phyloP scores from a whole-genome alignment of 1,284 basidiomycete genomes.

The Amylostereum areolatum region DNA sequence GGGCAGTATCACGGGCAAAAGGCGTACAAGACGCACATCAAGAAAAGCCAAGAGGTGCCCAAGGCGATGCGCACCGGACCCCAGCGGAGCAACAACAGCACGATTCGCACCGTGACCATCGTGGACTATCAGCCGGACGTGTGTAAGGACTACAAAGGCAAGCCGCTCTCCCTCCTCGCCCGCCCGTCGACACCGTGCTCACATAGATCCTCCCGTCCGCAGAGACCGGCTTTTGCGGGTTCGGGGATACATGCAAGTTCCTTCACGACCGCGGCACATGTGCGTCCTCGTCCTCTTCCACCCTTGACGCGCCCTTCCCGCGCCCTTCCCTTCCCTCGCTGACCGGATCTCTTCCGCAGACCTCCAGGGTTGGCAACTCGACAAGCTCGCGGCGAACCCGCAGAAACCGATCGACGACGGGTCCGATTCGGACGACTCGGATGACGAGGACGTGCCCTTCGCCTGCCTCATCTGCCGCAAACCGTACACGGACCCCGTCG shows the following conservation, averaged over 20 bases:
- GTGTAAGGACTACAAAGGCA: slow-evolving; percentile 99
- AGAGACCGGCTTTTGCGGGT: slow-evolving; percentile 99
- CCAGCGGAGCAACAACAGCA: slow-evolving; percentile 69
- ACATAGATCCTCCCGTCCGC: slow-evolving; percentile 1
- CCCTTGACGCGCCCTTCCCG: slow-evolving; percentile 4
- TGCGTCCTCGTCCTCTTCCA: slow-evolving; percentile 34
- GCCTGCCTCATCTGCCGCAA: slow-evolving; percentile 96
- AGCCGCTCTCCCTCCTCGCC: slow-evolving; percentile 19
- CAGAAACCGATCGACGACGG: slow-evolving; percentile 53
- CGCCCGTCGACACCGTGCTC: too few species aligned
- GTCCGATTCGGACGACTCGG: slow-evolving; percentile 54
- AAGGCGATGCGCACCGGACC: slow-evolving; percentile 90
- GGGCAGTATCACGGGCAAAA: slow-evolving; percentile 85
- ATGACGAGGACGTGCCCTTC: slow-evolving; percentile 92
- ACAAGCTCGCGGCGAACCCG: slow-evolving; percentile 72
- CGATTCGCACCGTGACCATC: slow-evolving; percentile 92
- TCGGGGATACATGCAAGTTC: slow-evolving; percentile 98
- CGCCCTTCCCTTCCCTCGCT: neutral
- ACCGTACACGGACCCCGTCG: slow-evolving; percentile 90
- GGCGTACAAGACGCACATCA: slow-evolving; percentile 78
- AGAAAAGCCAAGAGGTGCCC: slow-evolving; percentile 76
- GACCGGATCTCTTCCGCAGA: slow-evolving; percentile 47
- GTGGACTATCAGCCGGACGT: slow-evolving; percentile 99
- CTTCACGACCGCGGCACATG: slow-evolving; percentile 85
- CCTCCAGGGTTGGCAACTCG: slow-evolving; percentile 96